Evolutionary conservation across 2,329 filamentous ascomycete species (phyloP), one percentile per base, ranked within the genome.

Genomic region (Sporothrix humicola): DNA sequence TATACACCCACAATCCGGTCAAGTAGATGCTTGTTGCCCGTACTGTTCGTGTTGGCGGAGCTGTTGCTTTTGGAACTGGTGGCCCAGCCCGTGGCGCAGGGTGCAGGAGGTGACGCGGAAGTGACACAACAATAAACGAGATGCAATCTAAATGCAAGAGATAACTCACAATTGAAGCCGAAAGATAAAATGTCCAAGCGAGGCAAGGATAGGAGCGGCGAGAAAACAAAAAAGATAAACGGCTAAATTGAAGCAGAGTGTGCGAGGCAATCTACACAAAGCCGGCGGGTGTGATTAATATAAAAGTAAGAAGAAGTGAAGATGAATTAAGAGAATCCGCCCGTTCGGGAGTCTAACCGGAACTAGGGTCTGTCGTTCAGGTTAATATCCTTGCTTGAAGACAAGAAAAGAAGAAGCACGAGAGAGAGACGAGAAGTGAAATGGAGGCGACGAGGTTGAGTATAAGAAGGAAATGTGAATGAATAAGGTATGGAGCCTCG

Each of bases 331-430:
- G 31, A 17, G 23, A 46, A 15, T 50, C 73, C 63, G 70, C 70
- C 70, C 37, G 54, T 70, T 74, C 54, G 70, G 73, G 63, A 72
- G 48, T 46, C 69, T 48, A 26, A 59, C 73, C 70, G 63, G 69
- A 69, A 50, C 65, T 72, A 52, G 37, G 50, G 54, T 69, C 42
- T 70, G 71, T 58, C 70, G 46, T 52, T 50, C 46, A 37, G 70
- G 56, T 72, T 72, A 61, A 50, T 61, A 52, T 61, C 59, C 56
- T 56, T 52, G 71, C 66, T 54, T 31, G 69, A 48, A 72, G 58
- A 37, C 42, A 23, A 44, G 42, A 63, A 31, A 15, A 58, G 52
- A 61, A 37, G 23, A 42, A 26, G 52, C 68, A 48, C 52, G 26
- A 44, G 59, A 63, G 48, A n/a, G 46, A 31, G 50, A 66, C 8